phyloP scores from a whole-genome alignment of 108 stramenopile species.

The Schizochytrium sp. region DNA sequence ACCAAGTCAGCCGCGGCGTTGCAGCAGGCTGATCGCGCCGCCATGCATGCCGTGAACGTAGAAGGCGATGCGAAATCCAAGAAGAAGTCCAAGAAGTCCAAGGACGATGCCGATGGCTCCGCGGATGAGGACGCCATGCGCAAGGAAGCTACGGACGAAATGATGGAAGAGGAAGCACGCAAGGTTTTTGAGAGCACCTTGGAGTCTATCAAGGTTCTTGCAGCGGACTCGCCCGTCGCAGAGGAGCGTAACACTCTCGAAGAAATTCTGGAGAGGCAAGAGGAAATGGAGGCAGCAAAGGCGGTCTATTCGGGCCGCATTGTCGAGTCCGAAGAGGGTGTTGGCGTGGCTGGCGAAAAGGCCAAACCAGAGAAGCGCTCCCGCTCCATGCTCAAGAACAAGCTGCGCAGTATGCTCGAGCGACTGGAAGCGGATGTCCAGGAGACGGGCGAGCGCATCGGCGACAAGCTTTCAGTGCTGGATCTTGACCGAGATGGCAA shows the following conservation, averaged over 20 bases:
- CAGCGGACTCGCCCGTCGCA: not conserved
- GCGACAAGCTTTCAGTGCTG: conserved; percentile 87
- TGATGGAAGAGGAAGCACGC: not conserved
- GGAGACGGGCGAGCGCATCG: conserved; percentile 74
- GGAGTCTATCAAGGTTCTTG: not conserved
- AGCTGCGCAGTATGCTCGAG: conserved; percentile 78
- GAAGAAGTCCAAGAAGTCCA: too few species aligned
- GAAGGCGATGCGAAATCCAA: not conserved
- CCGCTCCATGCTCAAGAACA: conserved; percentile 49
- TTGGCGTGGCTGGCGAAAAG: not conserved
- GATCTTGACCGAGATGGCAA: conserved; percentile 90
- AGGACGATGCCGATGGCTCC: not conserved
- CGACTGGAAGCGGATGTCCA: conserved; percentile 79
- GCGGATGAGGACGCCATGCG: not conserved
- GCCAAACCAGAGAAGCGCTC: not conserved
- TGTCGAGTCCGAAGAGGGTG: not conserved
- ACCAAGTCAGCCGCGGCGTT: not conserved
- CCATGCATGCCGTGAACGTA: not conserved
- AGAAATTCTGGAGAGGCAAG: conserved; percentile 26
- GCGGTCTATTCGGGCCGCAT: not conserved
- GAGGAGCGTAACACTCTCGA: conserved; percentile 7
- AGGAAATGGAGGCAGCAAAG: conserved; percentile 31
- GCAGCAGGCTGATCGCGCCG: not conserved
- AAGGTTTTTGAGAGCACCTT: not conserved
- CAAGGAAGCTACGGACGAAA: not conserved